Evolutionary conservation across 108 stramenopile genomes (phyloP).

Genomic region (Fragilariopsis cylindrus): DNA sequence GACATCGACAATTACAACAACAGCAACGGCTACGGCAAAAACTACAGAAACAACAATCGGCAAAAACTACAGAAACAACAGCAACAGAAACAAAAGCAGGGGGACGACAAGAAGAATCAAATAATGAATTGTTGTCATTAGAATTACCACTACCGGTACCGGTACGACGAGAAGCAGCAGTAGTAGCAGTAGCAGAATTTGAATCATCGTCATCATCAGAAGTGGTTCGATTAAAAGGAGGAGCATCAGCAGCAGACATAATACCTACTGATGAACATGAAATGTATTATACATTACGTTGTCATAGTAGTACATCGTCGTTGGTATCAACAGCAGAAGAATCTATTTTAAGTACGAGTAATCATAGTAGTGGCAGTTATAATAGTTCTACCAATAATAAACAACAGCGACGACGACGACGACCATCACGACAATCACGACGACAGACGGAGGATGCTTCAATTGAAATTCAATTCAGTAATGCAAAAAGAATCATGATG

Average conservation of each 20-base stretch:
- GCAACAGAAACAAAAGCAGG: background rate
- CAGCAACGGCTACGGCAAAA: background rate
- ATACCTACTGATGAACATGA: no score
- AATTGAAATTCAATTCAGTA: background rate
- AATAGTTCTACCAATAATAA: background rate
- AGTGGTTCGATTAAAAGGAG: no score
- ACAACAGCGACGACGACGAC: background rate
- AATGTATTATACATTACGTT: no score
- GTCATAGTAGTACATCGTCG: background rate
- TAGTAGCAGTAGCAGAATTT: no score
- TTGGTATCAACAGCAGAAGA: background rate
- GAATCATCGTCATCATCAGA: no score
- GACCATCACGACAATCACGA: background rate
- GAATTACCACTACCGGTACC: background rate
- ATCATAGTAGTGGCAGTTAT: background rate
- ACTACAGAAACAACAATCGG: background rate
- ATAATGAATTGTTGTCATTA: background rate
- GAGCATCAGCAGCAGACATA: no score
- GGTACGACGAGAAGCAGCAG: no score
- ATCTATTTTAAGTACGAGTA: background rate
- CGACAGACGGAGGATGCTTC: background rate
- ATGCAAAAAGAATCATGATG: background rate
- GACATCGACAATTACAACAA: background rate
- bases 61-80: background rate
- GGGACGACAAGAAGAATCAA: background rate